A percentile compares a stretch with the other conserved stretches of the same genome.
These are phyloP conservation scores for Tetradesmus lagerheimii DNA, from an alignment of 139 green algal genomes.

Conservation along the genomic window DNA sequence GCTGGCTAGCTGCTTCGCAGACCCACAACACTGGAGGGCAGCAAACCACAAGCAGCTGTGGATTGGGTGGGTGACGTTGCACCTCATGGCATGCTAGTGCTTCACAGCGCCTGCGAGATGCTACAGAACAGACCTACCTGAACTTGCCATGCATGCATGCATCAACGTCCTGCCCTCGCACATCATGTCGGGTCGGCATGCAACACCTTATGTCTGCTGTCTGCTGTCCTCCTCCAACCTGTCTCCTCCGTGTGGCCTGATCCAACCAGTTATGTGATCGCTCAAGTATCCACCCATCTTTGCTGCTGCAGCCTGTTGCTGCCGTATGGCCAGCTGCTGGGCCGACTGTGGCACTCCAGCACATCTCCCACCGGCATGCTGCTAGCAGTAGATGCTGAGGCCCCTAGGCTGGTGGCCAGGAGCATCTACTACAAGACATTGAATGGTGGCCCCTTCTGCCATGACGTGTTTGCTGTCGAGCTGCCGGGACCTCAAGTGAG, in stretches of 20 bases:
- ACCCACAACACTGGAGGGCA: constrained; percentile 20
- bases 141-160: neutral
- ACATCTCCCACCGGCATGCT: neutral
- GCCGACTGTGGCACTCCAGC: constrained; percentile 4
- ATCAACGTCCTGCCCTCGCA: no score
- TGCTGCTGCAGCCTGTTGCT: constrained; percentile 7
- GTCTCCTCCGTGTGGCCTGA: no score
- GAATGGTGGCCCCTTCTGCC: constrained; percentile 10
- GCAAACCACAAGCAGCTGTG: constrained; percentile 24
- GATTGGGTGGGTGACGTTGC: neutral
- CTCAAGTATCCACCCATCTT: no score
- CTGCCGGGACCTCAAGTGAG: neutral
- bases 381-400: constrained; percentile 2
- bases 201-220: no score
- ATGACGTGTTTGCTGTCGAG: constrained; percentile 35
- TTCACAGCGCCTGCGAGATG: no score
- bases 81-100: no score
- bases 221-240: no score
- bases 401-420: constrained; percentile 13
- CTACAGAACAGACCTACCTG: neutral
- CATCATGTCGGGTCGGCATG: no score
- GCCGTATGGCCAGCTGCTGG: constrained; percentile 26
- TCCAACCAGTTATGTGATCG: no score
- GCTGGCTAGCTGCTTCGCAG: neutral
- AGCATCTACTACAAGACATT: constrained; percentile 23